Evolutionary conservation across 164 flowering plant species (phyloP), one percentile per base, ranked within the genome.

Genomic region (Berberis thunbergii): DNA sequence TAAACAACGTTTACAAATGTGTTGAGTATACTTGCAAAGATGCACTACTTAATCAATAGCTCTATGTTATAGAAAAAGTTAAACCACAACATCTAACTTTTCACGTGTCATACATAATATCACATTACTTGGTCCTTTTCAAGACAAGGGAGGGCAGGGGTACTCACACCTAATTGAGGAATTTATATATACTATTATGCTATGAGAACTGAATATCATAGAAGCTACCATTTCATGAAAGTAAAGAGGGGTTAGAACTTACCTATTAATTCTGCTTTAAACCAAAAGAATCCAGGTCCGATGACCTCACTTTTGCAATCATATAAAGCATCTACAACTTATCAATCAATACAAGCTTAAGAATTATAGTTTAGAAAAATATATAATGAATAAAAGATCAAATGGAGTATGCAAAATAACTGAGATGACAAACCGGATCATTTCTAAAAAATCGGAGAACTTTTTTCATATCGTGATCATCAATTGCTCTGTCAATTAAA

Each of bases 241-340:
- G 41, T 26, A 48, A 48, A 6, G 2, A 50, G 54, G n/a, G n/a
- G 11, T 26, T 10, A 10, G 54, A 50, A 50, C 38, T 78, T 58
- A 95, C 97, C 99, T 78, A 91, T 95, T n/a, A n/a, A n/a, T 79
- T 95, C 99, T 57, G 97, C 99, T 74, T 95, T 95, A 69, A 95
- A 95, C 69, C 99, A 77, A 55, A 91, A 91, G 78, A 88, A 89
- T 54, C 99, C 99, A 65, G 99, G 99, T 61, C 99, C 99, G 75
- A 95, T 95, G 79, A 95, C 99, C 78, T 95, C 99, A 54, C 99
- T 95, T 78, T 95, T 95, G 86, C 96, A 91, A 76, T 95, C 99
- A 79, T 95, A 89, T 11, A 91, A 63, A 54, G 96, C 69, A 85
- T 91, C 99, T 43, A 95, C 99, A 73, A 83, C 99, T 97, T 95